Base-by-base conservation (phyloP, 352 stramenopile species). In the Phytophthora foliorum region DNA sequence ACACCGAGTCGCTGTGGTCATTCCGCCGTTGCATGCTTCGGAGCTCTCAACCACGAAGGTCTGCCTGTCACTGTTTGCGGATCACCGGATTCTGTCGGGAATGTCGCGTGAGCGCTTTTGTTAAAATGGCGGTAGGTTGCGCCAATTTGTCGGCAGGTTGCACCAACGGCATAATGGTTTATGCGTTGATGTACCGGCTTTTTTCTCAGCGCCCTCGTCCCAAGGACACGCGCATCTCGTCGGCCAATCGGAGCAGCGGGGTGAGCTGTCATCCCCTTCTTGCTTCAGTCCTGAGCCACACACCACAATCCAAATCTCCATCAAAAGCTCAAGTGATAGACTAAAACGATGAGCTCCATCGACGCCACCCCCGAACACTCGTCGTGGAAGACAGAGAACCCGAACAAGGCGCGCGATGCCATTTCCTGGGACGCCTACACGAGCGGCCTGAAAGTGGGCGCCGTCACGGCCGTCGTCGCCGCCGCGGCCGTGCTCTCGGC, bases 361-460 rank as follows among this genome's bases (percentile, higher is more conserved):
- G 49, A 72, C 10, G 32, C 45, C 55, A 69, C 46, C 39, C 24
- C 67, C 17, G 56, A 75, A 4, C 60, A 66, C 32, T 75, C 71
- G 45, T 72, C 69, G 2, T 81, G 74, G 74, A 61, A 71, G 57
- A 54, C 51, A 5, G 55, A 74, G 38, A 78, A 90, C 71, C 75
- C 74, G n/a, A 72, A 89, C 46, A 59, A 74, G 41, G 80, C 74
- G 22, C 81, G 85, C 49, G 85, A 95, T 41, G 81, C 86, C 66
- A 91, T 95, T 70, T 82, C 82, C 2, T 81, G 67, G 65, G 76
- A 95, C 75, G 86, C 87, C 19, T 89, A 89, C 74, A 82, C 58
- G 0, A 79, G 69, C 53, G 88, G 84, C 0, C 38, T 95, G 6
- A 81, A 86, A 45, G 74, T 83, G 14, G 84, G 79, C 31, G 74